Conservation (phyloP, 164 flowering plant species). For the Liriodendron chinense region DNA sequence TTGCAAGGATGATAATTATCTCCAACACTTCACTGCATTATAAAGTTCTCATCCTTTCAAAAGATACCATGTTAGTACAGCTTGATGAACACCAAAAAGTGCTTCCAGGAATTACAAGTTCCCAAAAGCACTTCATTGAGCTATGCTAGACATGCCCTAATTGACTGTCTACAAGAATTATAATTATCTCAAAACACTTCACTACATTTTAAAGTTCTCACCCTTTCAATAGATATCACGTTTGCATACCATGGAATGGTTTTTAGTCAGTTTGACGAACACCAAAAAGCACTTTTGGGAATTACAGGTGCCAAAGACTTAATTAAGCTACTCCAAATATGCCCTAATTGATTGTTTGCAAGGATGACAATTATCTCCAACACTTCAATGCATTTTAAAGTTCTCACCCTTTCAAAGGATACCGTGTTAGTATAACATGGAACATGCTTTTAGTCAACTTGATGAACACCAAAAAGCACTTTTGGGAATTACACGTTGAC, state of each 20-base stretch:
- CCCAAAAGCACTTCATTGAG: no score
- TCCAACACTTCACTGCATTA: background rate
- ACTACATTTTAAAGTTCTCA: background rate
- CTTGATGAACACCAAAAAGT: background rate
- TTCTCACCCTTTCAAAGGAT: no score
- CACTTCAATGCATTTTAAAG: background rate
- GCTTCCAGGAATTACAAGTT: background rate
- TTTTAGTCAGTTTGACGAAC: background rate
- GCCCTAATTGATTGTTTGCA: background rate
- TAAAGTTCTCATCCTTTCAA: no score
- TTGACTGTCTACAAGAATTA: background rate
- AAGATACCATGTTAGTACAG: background rate
- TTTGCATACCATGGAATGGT: background rate
- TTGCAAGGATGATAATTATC: no score
- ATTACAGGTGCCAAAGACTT: background rate
- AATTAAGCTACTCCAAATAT: background rate
- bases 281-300: background rate
- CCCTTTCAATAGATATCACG: background rate
- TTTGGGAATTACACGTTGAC: constrained; percentile 48
- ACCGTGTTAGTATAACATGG: background rate
- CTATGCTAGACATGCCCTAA: no score
- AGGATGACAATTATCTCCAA: background rate
- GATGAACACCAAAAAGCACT: background rate
- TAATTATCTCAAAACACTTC: background rate
- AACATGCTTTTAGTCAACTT: background rate